A percentile compares a stretch with the other conserved stretches of the same genome.
Evolutionary conservation across 2,329 filamentous ascomycete species (phyloP).

Genomic region (Colletotrichum sp.): DNA sequence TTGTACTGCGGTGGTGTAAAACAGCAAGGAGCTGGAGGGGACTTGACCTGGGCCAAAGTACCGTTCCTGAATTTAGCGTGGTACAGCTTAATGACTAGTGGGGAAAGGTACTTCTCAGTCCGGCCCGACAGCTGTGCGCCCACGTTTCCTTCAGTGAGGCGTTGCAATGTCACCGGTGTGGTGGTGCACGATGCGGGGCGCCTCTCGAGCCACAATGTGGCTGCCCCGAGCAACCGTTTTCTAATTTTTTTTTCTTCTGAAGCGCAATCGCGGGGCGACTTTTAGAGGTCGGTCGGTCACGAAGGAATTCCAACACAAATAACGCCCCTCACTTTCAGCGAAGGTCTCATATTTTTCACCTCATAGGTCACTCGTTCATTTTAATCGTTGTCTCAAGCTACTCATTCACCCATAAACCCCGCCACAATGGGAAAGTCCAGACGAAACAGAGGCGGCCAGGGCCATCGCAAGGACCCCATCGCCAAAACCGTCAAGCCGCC

Average conservation of each 20-base stretch:
- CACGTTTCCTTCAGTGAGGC: neutral
- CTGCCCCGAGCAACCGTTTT: constrained; percentile 14
- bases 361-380: neutral
- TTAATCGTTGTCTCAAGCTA: neutral
- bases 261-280: neutral
- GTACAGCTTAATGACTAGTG: neutral
- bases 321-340: neutral
- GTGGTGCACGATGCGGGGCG: neutral
- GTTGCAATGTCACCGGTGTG: neutral
- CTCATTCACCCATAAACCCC: neutral
- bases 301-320: neutral
- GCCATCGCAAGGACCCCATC: constrained; percentile 59
- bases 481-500: constrained; percentile 65
- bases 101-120: neutral
- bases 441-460: constrained; percentile 53
- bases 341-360: neutral
- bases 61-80: neutral
- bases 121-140: neutral
- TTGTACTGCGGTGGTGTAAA: no score
- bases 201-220: constrained; percentile 15
- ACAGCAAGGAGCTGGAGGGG: neutral
- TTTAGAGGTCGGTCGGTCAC: constrained; percentile 11
- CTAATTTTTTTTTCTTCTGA: neutral
- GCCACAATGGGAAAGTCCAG: constrained; percentile 64
- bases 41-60: neutral